These are phyloP conservation scores for Yamadazyma mexicana DNA, from an alignment of 1,139 yeast species.

Conservation along the genomic window DNA sequence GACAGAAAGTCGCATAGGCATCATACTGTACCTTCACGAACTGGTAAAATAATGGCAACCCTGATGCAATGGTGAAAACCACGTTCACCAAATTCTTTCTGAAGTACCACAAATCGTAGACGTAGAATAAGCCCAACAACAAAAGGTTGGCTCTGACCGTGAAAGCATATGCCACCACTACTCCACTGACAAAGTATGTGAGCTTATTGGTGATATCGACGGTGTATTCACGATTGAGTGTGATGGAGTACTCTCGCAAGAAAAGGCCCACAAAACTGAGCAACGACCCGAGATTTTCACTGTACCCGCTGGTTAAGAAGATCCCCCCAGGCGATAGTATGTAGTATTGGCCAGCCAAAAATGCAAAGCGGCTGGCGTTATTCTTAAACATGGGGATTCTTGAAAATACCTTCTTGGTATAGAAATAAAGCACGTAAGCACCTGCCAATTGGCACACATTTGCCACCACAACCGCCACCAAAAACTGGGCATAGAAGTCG, in stretches of 20 bases:
- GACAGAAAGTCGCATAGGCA: constrained; percentile 65
- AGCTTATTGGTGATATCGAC: constrained; percentile 7
- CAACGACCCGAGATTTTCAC: constrained; percentile 75
- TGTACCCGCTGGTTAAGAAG: constrained; percentile 71
- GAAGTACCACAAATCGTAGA: constrained; percentile 52
- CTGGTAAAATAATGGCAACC: constrained; percentile 49
- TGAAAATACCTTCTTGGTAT: constrained; percentile 40
- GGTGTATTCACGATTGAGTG: constrained; percentile 8
- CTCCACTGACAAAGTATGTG: constrained; percentile 55
- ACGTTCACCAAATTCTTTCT: neutral
- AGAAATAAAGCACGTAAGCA: constrained; percentile 48
- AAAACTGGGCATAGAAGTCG: constrained; percentile 45
- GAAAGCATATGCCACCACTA: constrained; percentile 55
- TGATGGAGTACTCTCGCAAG: constrained; percentile 44
- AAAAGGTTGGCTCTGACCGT: constrained; percentile 76
- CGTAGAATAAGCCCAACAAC: constrained; percentile 65
- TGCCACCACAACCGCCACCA: constrained; percentile 45
- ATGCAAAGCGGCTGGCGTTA: constrained; percentile 25
- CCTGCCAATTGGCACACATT: constrained; percentile 56
- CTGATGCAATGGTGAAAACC: constrained; percentile 41
- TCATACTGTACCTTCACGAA: constrained; percentile 48
- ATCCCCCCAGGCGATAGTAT: constrained; percentile 78
- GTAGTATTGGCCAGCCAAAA: constrained; percentile 46
- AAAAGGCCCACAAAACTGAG: constrained; percentile 60
- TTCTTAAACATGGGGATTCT: constrained; percentile 19